Base-by-base conservation (phyloP, 1,139 yeast species). In the Taphrina sp. region DNA sequence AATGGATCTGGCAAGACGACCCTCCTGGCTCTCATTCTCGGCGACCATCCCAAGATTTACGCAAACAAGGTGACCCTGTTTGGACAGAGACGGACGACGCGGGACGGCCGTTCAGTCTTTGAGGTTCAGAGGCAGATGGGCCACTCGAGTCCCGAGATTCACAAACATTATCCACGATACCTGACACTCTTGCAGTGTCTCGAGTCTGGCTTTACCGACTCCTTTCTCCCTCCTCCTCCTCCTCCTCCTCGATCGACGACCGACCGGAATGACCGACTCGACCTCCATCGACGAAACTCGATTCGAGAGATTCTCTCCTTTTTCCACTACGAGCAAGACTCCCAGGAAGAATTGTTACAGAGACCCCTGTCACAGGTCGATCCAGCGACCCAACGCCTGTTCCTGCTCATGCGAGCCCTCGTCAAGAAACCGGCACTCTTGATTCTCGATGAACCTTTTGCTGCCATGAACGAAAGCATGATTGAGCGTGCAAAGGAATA, bases 31-130 rank as follows among this genome's bases (percentile, higher is more conserved):
- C 69, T 92, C 39, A 75, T 92, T 34, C 88, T 96, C 0, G 92
- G 95, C 1, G 98, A 92, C 65, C 98, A 92, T 66, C 98, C 98
- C 0, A 96, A 92, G 68, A 83, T 96, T 1, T 92, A 97, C 97
- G 82, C 81, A 63, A 77, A 81, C 2, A 80, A 78, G 24, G 76
- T 92, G 39, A 69, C 75, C 17, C 76, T 89, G 57, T 73, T 84
- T 64, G 94, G 92, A 0, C 70, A 70, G 24, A 47, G 52, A 52
- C 60, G 22, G 43, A 77, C 80, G n/a, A 75, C 96, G 47, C 77
- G 77, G 60, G 81, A 90, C 0, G 96, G 96, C 3, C 81, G 79
- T 20, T 81, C 81, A 55, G 89, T 85, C 65, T 88, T 88, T 64
- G 85, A 83, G 56, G 82, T 87, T 58, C 92, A 92, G 69, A 78